phyloP scores from a whole-genome alignment of 176 grass and related monocot species.

The Hordeum marinum region DNA sequence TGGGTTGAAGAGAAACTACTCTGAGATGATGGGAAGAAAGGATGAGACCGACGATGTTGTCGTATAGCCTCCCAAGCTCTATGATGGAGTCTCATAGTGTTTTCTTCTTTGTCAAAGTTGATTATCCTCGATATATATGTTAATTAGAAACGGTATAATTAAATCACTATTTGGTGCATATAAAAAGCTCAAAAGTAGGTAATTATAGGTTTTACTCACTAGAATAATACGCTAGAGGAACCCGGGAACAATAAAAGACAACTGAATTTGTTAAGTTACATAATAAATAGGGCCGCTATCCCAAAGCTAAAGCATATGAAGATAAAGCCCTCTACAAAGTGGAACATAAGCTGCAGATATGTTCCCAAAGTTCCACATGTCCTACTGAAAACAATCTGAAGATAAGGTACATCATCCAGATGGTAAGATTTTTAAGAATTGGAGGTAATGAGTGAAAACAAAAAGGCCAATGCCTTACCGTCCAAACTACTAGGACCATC shows the following conservation, averaged over 20 bases:
- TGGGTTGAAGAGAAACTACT: slow-evolving; percentile 58
- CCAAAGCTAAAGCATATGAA: slow-evolving; percentile 66
- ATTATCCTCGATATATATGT: slow-evolving; percentile 38
- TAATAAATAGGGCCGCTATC: slow-evolving; percentile 54
- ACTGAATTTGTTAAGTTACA: slow-evolving; percentile 48
- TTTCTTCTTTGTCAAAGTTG: neutral
- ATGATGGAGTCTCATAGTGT: slow-evolving; percentile 45
- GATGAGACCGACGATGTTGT: slow-evolving; percentile 33
- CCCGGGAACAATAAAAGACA: slow-evolving; percentile 51
- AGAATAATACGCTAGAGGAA: slow-evolving; percentile 77
- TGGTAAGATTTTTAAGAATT: too few relatives aligned
- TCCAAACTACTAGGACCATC: slow-evolving; percentile 54
- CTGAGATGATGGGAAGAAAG: slow-evolving; percentile 46
- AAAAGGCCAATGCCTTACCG: slow-evolving; percentile 26
- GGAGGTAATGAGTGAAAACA: too few relatives aligned
- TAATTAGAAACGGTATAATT: neutral
- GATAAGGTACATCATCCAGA: too few relatives aligned
- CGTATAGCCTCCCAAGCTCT: slow-evolving; percentile 51
- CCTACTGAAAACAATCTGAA: slow-evolving; percentile 47
- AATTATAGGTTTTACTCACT: slow-evolving; percentile 34
- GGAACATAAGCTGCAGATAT: slow-evolving; percentile 72
- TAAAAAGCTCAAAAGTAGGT: neutral
- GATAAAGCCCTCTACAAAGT: slow-evolving; percentile 63
- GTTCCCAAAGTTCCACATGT: slow-evolving; percentile 37
- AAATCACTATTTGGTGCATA: neutral